Conservation (phyloP, 257 asterid species). For the Rhazya stricta region DNA sequence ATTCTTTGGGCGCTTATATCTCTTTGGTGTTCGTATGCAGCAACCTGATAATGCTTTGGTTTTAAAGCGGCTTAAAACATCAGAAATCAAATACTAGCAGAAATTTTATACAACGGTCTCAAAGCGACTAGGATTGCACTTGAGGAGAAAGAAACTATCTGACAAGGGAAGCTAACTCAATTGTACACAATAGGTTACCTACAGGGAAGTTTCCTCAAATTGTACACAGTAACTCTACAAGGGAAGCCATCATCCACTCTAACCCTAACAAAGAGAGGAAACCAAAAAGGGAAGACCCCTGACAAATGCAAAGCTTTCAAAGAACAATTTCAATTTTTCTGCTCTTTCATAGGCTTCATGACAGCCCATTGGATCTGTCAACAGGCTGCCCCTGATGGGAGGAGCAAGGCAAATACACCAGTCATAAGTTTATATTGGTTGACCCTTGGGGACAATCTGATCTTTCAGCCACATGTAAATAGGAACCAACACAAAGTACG, state of each 20-base stretch:
- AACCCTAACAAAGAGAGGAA: neutral
- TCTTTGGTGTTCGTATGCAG: too few relatives aligned
- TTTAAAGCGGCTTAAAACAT: neutral
- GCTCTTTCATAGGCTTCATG: neutral
- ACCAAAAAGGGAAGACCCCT: neutral
- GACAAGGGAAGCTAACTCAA: too few relatives aligned
- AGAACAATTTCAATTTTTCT: neutral
- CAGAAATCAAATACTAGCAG: neutral
- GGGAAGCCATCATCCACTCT: neutral
- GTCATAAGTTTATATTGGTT: conserved; percentile 45
- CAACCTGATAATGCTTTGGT: neutral
- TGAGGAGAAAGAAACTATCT: neutral
- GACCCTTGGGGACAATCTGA: conserved; percentile 70
- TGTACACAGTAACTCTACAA: neutral
- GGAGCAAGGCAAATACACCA: neutral
- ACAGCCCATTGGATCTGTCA: neutral
- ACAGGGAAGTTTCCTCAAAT: too few relatives aligned
- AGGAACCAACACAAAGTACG: conserved; percentile 81
- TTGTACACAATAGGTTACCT: too few relatives aligned
- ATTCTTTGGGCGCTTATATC: too few relatives aligned
- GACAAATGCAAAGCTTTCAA: neutral
- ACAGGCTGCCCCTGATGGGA: neutral
- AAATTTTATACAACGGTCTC: neutral
- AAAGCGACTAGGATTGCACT: neutral
- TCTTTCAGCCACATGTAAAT: conserved; percentile 96